Conservation (phyloP, 805 yeast genomes). For the Teunomyces stri region DNA sequence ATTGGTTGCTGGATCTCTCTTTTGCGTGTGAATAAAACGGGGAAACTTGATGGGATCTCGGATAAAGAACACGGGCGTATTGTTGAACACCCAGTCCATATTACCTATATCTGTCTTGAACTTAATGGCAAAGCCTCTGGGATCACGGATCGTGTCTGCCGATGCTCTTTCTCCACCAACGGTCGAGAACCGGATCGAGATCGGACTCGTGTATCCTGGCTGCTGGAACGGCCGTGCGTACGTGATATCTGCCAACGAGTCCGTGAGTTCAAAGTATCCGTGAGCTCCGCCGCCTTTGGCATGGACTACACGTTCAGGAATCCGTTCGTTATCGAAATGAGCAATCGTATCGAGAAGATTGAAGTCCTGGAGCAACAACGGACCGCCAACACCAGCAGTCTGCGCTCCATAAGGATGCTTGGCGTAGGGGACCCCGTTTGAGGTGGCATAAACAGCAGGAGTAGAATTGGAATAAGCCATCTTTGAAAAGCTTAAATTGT, state of each 20-base stretch:
- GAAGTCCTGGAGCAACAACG: constrained; percentile 56
- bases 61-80: constrained; percentile 66
- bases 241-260: constrained; percentile 52
- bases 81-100: constrained; percentile 71
- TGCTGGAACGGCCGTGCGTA: constrained; percentile 26
- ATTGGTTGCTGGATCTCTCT: constrained; percentile 63
- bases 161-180: constrained; percentile 71
- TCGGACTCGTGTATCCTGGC: constrained; percentile 29
- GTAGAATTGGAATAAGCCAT: constrained; percentile 3
- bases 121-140: constrained; percentile 69
- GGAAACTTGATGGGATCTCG: constrained; percentile 67
- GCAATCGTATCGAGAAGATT: constrained; percentile 55
- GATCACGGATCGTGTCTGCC: constrained; percentile 66
- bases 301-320: constrained; percentile 67
- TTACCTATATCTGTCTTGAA: constrained; percentile 67
- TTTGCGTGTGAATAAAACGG: constrained; percentile 65
- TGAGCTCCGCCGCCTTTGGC: constrained; percentile 67
- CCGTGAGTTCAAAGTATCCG: constrained; percentile 58
- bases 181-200: constrained; percentile 54
- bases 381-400: constrained; percentile 55
- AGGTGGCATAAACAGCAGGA: constrained; percentile 41
- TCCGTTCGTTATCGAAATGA: constrained; percentile 62
- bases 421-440: constrained; percentile 54
- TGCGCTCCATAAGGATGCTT: constrained; percentile 54
- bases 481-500: too few relatives aligned